phyloP scores from a whole-genome alignment of 208 protist species.

The Leishmania gerbilli region DNA sequence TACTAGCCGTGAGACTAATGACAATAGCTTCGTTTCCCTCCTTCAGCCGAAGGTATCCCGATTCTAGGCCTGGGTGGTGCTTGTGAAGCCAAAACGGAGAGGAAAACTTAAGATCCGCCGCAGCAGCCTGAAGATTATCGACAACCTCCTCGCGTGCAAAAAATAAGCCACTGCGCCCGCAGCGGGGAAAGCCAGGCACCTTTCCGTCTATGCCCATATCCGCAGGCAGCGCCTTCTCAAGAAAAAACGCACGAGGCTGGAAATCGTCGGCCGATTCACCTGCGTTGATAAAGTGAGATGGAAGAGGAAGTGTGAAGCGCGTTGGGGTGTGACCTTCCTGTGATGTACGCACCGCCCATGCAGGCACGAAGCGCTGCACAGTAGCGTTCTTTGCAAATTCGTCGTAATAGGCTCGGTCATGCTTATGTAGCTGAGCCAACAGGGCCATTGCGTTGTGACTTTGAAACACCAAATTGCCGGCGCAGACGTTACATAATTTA shows the following conservation, averaged over 20 bases:
- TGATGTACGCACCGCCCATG: slow-evolving; percentile 33
- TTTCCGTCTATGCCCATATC: background rate
- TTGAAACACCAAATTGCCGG: slow-evolving; percentile 69
- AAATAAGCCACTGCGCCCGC: slow-evolving; percentile 79
- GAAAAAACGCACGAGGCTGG: slow-evolving; percentile 74
- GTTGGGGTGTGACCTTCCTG: slow-evolving; percentile 26
- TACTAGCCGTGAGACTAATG: slow-evolving; percentile 70
- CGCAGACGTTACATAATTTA: slow-evolving; percentile 57
- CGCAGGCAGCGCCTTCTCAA: slow-evolving; percentile 23
- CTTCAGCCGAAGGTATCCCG: slow-evolving; percentile 67
- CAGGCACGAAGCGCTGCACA: slow-evolving; percentile 59
- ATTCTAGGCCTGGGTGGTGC: slow-evolving; percentile 65
- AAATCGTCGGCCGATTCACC: slow-evolving; percentile 49
- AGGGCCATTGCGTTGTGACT: slow-evolving; percentile 79
- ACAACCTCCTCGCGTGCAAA: slow-evolving; percentile 88
- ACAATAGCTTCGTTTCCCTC: slow-evolving; percentile 83
- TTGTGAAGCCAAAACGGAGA: slow-evolving; percentile 86
- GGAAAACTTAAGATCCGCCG: slow-evolving; percentile 64
- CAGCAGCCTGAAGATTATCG: slow-evolving; percentile 87
- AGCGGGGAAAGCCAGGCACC: slow-evolving; percentile 42
- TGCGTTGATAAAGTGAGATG: slow-evolving; percentile 71
- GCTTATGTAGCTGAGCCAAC: slow-evolving; percentile 54
- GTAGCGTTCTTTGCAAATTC: slow-evolving; percentile 66
- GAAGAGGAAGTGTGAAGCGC: slow-evolving; percentile 63
- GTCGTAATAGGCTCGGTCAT: slow-evolving; percentile 44